A percentile compares a stretch with the other conserved stretches of the same genome.
These are phyloP conservation scores for Pseudocercospora macadamiae DNA, from an alignment of 2,329 filamentous ascomycete genomes.

Conservation along the genomic window DNA sequence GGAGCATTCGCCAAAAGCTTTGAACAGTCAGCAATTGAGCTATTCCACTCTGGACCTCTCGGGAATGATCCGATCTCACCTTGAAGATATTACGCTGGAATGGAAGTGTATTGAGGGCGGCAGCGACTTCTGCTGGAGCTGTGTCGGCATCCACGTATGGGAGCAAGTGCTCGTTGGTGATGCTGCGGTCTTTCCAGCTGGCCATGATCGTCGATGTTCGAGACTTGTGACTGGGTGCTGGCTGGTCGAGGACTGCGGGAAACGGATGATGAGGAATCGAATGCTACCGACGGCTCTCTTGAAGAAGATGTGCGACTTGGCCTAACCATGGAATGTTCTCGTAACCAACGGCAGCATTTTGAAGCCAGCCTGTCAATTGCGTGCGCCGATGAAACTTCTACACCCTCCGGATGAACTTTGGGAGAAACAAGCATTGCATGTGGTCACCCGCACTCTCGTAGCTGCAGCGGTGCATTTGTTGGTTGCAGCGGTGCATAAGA, in stretches of 20 bases:
- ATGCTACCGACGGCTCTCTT: not conserved
- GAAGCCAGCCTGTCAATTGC: not conserved
- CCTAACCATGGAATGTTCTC: not conserved
- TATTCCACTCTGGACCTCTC: too few relatives aligned
- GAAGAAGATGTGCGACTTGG: not conserved
- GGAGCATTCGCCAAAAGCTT: not conserved
- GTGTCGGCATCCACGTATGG: constrained; percentile 1
- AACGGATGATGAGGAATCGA: too few relatives aligned
- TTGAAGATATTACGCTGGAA: not conserved
- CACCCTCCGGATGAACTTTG: not conserved
- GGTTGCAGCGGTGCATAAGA: not conserved
- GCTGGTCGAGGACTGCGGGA: too few relatives aligned
- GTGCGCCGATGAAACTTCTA: not conserved
- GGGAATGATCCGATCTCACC: too few relatives aligned
- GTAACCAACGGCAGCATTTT: not conserved
- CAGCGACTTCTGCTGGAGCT: not conserved
- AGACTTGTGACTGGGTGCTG: not conserved
- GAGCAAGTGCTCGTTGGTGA: constrained; percentile 5
- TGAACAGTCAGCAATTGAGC: not conserved
- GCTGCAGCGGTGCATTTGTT: not conserved
- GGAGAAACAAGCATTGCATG: not conserved
- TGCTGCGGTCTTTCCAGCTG: not conserved
- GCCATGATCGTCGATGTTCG: not conserved
- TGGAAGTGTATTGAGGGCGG: not conserved
- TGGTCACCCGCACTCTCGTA: not conserved